Evolutionary conservation across 148 eudicot species (phyloP).

Genomic region (Salicornia ramosissima): DNA sequence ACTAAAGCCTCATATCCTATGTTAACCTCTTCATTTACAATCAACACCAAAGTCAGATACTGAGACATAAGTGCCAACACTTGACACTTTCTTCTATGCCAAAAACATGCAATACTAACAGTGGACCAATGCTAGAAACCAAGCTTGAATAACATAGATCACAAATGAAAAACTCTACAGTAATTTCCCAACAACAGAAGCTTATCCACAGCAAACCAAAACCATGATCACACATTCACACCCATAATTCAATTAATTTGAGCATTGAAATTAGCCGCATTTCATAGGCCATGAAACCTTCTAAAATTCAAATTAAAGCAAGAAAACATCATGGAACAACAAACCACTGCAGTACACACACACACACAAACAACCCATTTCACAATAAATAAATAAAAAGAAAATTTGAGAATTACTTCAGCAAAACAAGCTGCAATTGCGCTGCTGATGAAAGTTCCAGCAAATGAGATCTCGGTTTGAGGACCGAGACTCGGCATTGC

Average conservation of each 20-base stretch:
- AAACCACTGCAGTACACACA: too few relatives aligned
- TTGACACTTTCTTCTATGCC: neutral
- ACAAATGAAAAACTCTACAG: neutral
- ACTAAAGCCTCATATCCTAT: too few relatives aligned
- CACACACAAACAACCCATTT: neutral
- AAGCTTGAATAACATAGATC: neutral
- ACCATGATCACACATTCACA: neutral
- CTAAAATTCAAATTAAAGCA: too few relatives aligned
- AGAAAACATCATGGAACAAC: too few relatives aligned
- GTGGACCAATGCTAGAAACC: neutral
- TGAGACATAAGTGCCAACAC: too few relatives aligned
- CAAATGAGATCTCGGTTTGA: constrained; percentile 55
- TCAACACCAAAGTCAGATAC: too few relatives aligned
- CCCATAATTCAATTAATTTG: neutral
- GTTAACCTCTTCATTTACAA: too few relatives aligned
- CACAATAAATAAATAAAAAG: neutral
- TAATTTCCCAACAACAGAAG: neutral
- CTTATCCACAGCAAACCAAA: neutral
- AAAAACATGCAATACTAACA: neutral
- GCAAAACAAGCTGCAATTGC: constrained; percentile 78
- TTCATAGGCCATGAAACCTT: too few relatives aligned
- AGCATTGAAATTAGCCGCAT: neutral
- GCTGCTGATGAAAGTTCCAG: constrained; percentile 50
- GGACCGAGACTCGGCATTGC: constrained; percentile 57
- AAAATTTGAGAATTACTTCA: constrained; percentile 35